A percentile compares a stretch with the other conserved stretches of the same genome.
These are phyloP conservation scores for Acanthamoeba castellanii DNA, from an alignment of 208 protist species.

Conservation along the genomic window DNA sequence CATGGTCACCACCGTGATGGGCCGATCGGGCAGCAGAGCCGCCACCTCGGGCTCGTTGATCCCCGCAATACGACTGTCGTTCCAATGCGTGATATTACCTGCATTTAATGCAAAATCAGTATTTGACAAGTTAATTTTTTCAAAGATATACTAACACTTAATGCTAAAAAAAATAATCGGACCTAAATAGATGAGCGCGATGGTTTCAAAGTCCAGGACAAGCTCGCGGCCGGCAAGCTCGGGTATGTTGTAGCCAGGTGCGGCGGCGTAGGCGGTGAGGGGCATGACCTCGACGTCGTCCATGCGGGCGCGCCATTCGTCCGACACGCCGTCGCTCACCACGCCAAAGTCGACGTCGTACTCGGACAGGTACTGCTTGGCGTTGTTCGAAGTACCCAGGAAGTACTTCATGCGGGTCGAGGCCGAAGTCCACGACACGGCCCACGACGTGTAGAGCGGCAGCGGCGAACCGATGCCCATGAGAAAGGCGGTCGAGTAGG, in stretches of 20 bases:
- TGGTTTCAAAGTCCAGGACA: background rate
- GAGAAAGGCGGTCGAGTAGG: background rate
- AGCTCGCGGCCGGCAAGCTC: background rate
- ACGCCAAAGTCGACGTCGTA: background rate
- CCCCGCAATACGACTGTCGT: background rate
- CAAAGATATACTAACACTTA: no score
- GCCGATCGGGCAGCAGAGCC: background rate
- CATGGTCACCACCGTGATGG: background rate
- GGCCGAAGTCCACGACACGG: background rate
- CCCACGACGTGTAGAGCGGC: background rate
- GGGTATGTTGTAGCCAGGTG: background rate
- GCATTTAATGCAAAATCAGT: background rate
- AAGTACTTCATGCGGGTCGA: background rate
- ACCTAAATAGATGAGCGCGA: background rate
- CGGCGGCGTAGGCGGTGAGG: background rate
- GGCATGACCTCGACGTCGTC: background rate
- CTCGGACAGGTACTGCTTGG: background rate
- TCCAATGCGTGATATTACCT: background rate
- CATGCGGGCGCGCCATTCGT: background rate
- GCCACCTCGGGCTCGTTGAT: background rate
- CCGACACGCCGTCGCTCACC: background rate
- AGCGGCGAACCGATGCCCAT: background rate
- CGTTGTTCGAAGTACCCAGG: background rate
- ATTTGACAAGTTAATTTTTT: background rate
- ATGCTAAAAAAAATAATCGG: no score